phyloP scores from a whole-genome alignment of 345 rosid species.

The Balakata baccata region DNA sequence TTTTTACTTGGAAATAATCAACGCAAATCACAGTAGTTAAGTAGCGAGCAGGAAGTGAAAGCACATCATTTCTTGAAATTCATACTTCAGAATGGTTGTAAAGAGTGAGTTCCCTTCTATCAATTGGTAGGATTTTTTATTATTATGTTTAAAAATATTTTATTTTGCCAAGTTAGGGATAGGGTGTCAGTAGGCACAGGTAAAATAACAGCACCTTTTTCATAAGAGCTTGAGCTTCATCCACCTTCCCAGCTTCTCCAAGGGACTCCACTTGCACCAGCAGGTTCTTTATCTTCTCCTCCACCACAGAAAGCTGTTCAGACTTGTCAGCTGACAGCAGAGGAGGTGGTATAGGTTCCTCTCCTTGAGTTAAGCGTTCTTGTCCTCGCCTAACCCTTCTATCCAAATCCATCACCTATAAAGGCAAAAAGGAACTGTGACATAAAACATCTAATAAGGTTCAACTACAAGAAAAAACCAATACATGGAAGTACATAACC shows the following conservation, averaged over 20 bases:
- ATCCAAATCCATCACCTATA: conserved; percentile 89
- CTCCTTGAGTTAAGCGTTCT: conserved; percentile 90
- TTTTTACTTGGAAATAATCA: background rate
- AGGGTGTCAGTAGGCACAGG: background rate
- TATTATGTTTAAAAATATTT: background rate
- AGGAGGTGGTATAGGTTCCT: conserved; percentile 75
- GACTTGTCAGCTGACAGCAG: conserved; percentile 74
- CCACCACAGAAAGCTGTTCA: conserved; percentile 76
- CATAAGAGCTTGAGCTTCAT: conserved; percentile 99
- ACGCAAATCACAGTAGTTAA: background rate
- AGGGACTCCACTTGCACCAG: conserved; percentile 94
- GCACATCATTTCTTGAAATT: background rate
- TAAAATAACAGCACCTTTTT: conserved; percentile 58
- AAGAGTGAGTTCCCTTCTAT: background rate
- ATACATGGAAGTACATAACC: conserved; percentile 17
- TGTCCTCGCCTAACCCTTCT: conserved; percentile 96
- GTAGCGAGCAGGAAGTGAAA: background rate
- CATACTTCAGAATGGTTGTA: background rate
- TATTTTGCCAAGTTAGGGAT: background rate
- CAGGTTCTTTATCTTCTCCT: conserved; percentile 87
- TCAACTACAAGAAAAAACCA: conserved; percentile 6
- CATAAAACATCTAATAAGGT: background rate
- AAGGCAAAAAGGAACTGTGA: background rate
- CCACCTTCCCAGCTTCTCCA: conserved; percentile 98
- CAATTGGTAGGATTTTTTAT: background rate